phyloP scores from a whole-genome alignment of 129 eudicot genomes.

The Helianthus tuberosus region DNA sequence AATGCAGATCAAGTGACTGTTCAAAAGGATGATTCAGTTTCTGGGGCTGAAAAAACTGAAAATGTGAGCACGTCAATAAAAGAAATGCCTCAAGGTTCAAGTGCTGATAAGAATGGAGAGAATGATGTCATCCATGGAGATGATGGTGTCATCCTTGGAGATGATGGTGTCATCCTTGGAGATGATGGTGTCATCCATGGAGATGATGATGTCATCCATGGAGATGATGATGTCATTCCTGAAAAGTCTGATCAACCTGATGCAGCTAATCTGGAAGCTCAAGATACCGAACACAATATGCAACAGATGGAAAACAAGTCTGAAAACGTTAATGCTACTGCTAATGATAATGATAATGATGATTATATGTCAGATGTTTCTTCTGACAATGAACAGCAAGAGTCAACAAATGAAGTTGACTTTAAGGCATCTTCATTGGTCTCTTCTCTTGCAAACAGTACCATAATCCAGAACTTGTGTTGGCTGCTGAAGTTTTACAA shows the following conservation, averaged over 20 bases:
- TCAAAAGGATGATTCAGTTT: constrained; percentile 33
- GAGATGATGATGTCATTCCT: constrained; percentile 28
- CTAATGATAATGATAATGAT: constrained; percentile 10
- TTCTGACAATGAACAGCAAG: constrained; percentile 71
- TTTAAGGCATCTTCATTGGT: constrained; percentile 75
- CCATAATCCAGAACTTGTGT: constrained; percentile 70
- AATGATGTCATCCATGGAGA: constrained; percentile 29
- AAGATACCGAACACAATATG: constrained; percentile 30
- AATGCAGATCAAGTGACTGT: constrained; percentile 40
- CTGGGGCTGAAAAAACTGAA: constrained; percentile 43
- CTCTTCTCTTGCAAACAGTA: constrained; percentile 77
- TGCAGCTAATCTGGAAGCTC: constrained; percentile 27
- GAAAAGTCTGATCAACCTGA: constrained; percentile 42
- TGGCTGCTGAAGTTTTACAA: constrained; percentile 92
- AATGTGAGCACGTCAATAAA: constrained; percentile 31
- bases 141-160: constrained; percentile 3
- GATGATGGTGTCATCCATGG: constrained; percentile 29
- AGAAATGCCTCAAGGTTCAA: constrained; percentile 29
- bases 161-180: constrained; percentile 37
- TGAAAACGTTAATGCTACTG: constrained; percentile 19
- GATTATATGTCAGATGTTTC: constrained; percentile 56
- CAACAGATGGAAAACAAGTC: constrained; percentile 38
- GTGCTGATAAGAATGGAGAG: constrained; percentile 37
- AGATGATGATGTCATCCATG: constrained; percentile 13
- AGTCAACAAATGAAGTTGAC: constrained; percentile 76